Base-by-base conservation (phyloP, 202 grass and related monocot species). In the Tripidium arundinaceum region DNA sequence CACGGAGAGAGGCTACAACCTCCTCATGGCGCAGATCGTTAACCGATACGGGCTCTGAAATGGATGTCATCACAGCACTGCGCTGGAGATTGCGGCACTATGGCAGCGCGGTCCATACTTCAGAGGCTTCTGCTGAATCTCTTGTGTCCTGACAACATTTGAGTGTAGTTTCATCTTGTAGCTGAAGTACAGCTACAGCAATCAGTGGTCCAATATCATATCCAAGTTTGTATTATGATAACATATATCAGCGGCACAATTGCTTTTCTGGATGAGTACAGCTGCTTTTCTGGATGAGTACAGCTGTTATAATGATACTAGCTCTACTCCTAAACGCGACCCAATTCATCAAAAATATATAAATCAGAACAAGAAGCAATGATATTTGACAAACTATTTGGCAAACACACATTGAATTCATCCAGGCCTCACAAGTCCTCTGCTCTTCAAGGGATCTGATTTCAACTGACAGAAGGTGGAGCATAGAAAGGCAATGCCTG, bases 1-100 rank as follows among this genome's bases (percentile, higher is more conserved):
- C 61, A 97, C 91, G 2, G 89, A 97, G 76, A 94, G 66, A 55
- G 92, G 83, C 36, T 98, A 94, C 76, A 39, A 89, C 19, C 70
- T 98, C 55, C 82, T 94, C 41, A 41, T 92, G 41, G 16, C 26
- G 2, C 43, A 84, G 60, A 37, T 92, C 3, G 76, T 92, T 39
- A 73, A 77, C 19, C 70, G 61, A 60, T 84, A 92, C 62, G 92
- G 88, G 3, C 21, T 86, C 24, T 87, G 75, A 70, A 43, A 36
- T 9, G 25, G 65, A 31, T 54, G 27, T 6, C 10, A 59, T 11
- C 6, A 39, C 77, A 5, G 8, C 11, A 3, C 14, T 11, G 26
- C 19, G 65, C 16, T 45, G 42, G 11, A 33, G 31, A 33, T 33
- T 2, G 2, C 31, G 31, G 31, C 31, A 4, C 31, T 33, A 33